A percentile compares a stretch with the other conserved stretches of the same genome.
phyloP scores from a whole-genome alignment of 163 green algal species.

The Chlorella variabilis region DNA sequence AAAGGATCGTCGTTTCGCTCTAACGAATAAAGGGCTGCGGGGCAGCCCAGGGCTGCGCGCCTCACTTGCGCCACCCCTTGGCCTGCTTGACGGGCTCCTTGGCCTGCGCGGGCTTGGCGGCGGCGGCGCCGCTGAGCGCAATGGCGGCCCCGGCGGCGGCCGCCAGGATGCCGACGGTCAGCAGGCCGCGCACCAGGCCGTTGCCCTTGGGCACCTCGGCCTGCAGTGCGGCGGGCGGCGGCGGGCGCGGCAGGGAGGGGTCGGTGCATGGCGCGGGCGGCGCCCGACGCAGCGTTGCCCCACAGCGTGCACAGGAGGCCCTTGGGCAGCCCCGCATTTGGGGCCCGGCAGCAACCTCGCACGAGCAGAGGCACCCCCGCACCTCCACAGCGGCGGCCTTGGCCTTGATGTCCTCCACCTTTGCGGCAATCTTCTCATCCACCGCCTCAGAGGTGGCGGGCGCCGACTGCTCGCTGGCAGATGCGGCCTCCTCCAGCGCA shows the following conservation, averaged over 20 bases:
- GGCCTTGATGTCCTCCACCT: neutral
- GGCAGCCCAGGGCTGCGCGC: too few species aligned
- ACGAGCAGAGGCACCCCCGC: neutral
- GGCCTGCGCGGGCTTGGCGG: neutral
- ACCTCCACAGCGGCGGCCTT: neutral
- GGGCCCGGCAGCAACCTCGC: too few species aligned
- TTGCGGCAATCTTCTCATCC: neutral
- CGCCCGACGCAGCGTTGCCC: too few species aligned
- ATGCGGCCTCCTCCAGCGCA: neutral
- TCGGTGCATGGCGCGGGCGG: too few species aligned
- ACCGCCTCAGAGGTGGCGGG: neutral
- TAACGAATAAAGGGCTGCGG: too few species aligned
- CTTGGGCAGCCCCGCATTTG: too few species aligned
- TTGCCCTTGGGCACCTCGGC: neutral
- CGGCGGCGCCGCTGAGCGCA: neutral
- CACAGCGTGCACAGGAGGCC: too few species aligned
- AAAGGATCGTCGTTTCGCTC: too few species aligned
- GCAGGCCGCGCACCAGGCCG: neutral
- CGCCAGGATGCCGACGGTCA: neutral
- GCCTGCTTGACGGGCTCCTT: neutral
- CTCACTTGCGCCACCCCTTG: constrained; percentile 4
- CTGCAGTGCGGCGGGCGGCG: neutral
- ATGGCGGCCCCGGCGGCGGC: constrained; percentile 1
- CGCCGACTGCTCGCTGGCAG: neutral
- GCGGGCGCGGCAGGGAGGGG: neutral